phyloP scores from a whole-genome alignment of 1,284 basidiomycete species.

The Cutaneotrichosporon cutaneum region DNA sequence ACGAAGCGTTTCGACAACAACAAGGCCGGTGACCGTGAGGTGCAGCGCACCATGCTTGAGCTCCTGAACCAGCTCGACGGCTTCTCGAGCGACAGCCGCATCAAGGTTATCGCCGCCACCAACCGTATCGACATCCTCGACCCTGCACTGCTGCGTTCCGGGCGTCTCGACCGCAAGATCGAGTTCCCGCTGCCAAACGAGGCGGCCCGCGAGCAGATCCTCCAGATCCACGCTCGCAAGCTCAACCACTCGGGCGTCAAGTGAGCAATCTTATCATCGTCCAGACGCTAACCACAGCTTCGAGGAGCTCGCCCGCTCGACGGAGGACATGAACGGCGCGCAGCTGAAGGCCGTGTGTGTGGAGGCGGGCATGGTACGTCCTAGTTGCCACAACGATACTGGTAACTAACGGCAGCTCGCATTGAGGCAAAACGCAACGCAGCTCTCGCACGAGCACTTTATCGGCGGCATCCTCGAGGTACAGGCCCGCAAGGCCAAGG shows the following conservation, averaged over 20 bases:
- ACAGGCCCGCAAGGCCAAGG: conserved; percentile 96
- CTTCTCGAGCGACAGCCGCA: conserved; percentile 86
- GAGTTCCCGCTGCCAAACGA: conserved; percentile 77
- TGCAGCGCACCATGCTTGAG: conserved; percentile 98
- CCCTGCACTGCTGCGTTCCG: conserved; percentile 71
- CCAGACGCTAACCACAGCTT: conserved; percentile 49
- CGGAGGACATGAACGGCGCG: conserved; percentile 71
- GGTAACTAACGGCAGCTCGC: conserved; percentile 28
- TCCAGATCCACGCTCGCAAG: conserved; percentile 85
- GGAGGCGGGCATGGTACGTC: conserved; percentile 81
- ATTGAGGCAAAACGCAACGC: conserved; percentile 86
- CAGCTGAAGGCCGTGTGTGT: conserved; percentile 84
- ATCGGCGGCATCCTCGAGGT: conserved; percentile 85
- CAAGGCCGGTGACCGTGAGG: conserved; percentile 96
- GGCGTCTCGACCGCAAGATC: conserved; percentile 74
- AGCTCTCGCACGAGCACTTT: conserved; percentile 89
- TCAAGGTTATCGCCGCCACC: conserved; percentile 99
- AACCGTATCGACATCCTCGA: conserved; percentile 98
- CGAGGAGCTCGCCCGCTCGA: conserved; percentile 70
- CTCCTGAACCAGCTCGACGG: conserved; percentile 86
- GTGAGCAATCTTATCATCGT: conserved; percentile 28
- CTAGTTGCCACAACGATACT: conserved; percentile 17
- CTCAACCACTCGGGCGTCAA: conserved; percentile 68
- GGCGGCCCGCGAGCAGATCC: conserved; percentile 67
- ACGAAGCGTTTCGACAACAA: conserved; percentile 99